phyloP scores from a whole-genome alignment of 495 filamentous ascomycete genomes.

The Trichoderma parareesei region DNA sequence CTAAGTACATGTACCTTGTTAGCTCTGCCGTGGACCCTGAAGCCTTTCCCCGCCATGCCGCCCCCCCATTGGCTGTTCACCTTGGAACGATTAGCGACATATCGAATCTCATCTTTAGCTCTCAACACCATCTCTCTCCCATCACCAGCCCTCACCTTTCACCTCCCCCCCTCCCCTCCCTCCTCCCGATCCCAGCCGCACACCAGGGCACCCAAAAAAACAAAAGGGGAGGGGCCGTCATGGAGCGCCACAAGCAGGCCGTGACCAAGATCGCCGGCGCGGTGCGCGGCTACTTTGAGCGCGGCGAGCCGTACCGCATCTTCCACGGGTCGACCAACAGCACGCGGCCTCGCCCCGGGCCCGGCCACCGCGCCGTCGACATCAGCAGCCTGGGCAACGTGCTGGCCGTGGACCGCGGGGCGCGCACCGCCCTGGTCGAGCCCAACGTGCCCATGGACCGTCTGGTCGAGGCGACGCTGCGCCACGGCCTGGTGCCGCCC shows the following conservation, averaged over 20 bases:
- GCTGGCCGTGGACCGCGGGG: conserved; percentile 30
- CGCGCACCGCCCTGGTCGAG: conserved; percentile 45
- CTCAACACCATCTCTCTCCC: too few species aligned
- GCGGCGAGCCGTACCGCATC: conserved; percentile 60
- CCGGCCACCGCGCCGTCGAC: conserved; percentile 29
- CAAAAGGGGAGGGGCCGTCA: conserved; percentile 16
- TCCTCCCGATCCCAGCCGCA: background rate
- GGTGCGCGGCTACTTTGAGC: conserved; percentile 49
- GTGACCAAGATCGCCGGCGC: conserved; percentile 39
- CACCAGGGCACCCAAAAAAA: too few species aligned
- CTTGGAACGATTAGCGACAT: too few species aligned
- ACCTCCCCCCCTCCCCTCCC: background rate
- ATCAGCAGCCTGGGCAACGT: conserved; percentile 31
- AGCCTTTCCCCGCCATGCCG: background rate
- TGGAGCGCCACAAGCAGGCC: conserved; percentile 38
- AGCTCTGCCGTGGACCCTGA: too few species aligned
- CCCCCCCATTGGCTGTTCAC: background rate
- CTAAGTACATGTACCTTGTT: too few species aligned
- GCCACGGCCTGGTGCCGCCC: conserved; percentile 45
- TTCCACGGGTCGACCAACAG: conserved; percentile 71
- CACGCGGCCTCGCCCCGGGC: conserved; percentile 41
- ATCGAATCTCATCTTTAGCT: too few species aligned
- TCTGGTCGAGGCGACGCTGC: conserved; percentile 44
- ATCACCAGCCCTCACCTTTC: too few species aligned
- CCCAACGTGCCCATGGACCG: conserved; percentile 61